A percentile compares a stretch with the other conserved stretches of the same genome.
Evolutionary conservation across 805 yeast genomes (phyloP).

Genomic region (Lipomyces orientalis): DNA sequence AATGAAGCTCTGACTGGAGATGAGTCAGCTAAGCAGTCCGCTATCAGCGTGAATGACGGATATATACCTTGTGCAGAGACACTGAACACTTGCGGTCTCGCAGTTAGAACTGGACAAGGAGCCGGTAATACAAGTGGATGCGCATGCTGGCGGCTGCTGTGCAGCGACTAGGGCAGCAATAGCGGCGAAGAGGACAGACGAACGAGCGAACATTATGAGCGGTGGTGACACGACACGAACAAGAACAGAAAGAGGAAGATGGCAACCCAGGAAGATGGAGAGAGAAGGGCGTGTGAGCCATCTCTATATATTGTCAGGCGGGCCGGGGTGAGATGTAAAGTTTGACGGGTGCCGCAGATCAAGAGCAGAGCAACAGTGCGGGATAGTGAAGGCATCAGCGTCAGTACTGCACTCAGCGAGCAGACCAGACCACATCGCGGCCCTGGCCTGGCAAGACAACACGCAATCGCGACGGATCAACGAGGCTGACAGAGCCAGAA

Average conservation of each 20-base stretch:
- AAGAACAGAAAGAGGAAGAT: background rate
- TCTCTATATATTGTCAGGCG: background rate
- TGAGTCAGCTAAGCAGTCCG: background rate
- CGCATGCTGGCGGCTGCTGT: constrained; percentile 32
- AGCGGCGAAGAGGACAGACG: constrained; percentile 4
- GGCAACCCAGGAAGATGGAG: background rate
- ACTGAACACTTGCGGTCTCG: constrained; percentile 25
- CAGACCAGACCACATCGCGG: too few relatives aligned
- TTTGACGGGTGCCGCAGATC: too few relatives aligned
- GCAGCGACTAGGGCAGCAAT: constrained; percentile 14
- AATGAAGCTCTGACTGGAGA: constrained; percentile 17
- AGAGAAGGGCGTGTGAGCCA: background rate
- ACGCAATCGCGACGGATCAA: too few relatives aligned
- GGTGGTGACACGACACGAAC: background rate
- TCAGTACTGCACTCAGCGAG: too few relatives aligned
- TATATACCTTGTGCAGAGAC: constrained; percentile 32
- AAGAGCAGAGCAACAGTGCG: too few relatives aligned
- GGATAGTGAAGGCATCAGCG: too few relatives aligned
- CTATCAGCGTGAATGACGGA: background rate
- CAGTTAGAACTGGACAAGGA: constrained; percentile 31
- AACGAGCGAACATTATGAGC: constrained; percentile 2
- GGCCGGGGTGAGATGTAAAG: background rate
- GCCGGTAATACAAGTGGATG: constrained; percentile 27
- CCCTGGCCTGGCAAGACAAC: too few relatives aligned
- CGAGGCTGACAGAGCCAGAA: too few relatives aligned